Evolutionary conservation across 2,329 filamentous ascomycete species (phyloP), one percentile per base, ranked within the genome.

Genomic region (Trichoderma simmonsii): DNA sequence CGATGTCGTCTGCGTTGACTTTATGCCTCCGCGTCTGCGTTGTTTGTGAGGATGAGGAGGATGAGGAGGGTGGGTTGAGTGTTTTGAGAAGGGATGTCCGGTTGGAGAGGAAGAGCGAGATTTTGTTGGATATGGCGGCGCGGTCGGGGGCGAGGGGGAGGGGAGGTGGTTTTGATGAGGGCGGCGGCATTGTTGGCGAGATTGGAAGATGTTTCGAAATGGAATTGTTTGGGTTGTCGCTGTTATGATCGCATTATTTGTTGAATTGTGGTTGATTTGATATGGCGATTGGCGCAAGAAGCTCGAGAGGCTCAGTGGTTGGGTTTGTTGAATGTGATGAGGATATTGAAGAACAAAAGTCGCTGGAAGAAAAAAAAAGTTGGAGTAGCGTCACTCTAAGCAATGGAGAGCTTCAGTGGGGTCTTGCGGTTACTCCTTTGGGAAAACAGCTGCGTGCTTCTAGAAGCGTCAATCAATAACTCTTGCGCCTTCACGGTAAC

Each of bases 91-190:
- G 75, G 32, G 77, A 77, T 5, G 79, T 75, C 71, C 80, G 80
- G 11, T 79, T 78, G 67, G 83, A 75, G 51, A 82, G 74, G 75
- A 81, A 77, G 67, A 85, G 79, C 71, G 82, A 80, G 71, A 85
- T 81, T 72, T 79, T 79, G 80, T 86, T 86, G 73, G 82, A 77
- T 63, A 83, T 75, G 70, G 81, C 77, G 74, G 80, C 80, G 77
- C 78, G 79, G 76, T 84, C 77, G 70, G 80, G 75, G 28, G 82
- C 81, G 62, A 81, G 77, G 62, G 83, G 82, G 62, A 81, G 79
- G 66, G 76, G 75, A 2, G 76, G 26, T 8, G 54, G 71, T 72
- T 72, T 72, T 4, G 62, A 60, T 21, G 57, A 56, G 11, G 60
- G 7, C 3, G 70, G 70, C 14, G 70, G 70, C 70, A 72, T 72